These are phyloP conservation scores for Beta vulgaris DNA, from an alignment of 148 eudicot species.

Conservation along the genomic window DNA sequence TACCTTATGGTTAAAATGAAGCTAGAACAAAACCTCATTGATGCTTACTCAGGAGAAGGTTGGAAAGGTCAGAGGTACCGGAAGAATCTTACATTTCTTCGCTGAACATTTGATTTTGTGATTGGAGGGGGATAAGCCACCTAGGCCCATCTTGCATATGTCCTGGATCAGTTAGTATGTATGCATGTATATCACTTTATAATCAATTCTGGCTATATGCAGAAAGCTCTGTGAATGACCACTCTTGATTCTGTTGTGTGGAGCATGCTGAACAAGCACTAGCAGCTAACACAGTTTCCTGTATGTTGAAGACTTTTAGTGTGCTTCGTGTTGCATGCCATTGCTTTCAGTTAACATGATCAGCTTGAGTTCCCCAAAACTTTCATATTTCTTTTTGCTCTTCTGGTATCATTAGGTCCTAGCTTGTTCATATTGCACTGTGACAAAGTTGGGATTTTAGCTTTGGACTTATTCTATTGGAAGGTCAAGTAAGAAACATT, in stretches of 20 bases:
- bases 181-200: not conserved
- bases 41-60: slow-evolving; percentile 91
- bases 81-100: slow-evolving; percentile 22
- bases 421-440: no score
- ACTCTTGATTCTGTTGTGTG: not conserved
- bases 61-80: slow-evolving; percentile 99
- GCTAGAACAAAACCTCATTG: slow-evolving; percentile 88
- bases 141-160: not conserved
- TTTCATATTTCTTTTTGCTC: not conserved
- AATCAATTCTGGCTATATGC: not conserved
- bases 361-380: not conserved
- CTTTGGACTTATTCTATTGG: no score
- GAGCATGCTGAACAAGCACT: not conserved
- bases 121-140: not conserved
- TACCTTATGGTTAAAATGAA: slow-evolving; percentile 78
- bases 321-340: slow-evolving; percentile 1
- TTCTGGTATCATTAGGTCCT: not conserved
- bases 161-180: not conserved
- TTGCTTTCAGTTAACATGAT: not conserved
- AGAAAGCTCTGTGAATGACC: not conserved
- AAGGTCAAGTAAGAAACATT: no score
- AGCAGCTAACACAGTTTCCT: not conserved
- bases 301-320: not conserved
- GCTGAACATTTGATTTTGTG: slow-evolving; percentile 11
- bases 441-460: no score